Evolutionary conservation across 1,139 yeast genomes (phyloP), one percentile per base, ranked within the genome.

Genomic region (Debaryomycetaceae sp.): DNA sequence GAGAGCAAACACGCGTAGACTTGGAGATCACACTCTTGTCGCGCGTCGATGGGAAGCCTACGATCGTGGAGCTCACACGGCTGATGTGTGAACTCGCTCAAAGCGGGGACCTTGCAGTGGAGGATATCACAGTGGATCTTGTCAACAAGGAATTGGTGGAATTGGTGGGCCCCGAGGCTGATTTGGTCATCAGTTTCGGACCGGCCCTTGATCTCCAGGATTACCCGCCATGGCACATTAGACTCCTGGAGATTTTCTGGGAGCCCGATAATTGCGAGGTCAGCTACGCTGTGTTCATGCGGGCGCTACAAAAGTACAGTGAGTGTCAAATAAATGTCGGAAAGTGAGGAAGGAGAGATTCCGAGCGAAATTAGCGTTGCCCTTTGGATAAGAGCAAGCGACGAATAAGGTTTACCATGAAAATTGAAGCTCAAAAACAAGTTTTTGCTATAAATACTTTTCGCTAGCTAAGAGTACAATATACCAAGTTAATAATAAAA

Each of bases 181-280:
- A 92, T 49, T 62, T 90, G 38, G 62, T 90, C 30, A 63, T 92
- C 25, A 59, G 82, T 32, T 90, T 90, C 53, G 85, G 86, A n/a
- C 94, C 96, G 7, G 62, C 63, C 13, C 62, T 90, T 38, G 93
- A 86, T 49, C 66, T 92, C 30, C 94, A 86, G 51, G 96, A 94
- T 20, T 92, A 78, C 51, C 97, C 98, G 13, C 99, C 99, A 16
- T 90, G 98, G 98, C 97, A 90, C 47, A 73, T 86, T 25, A 68
- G 98, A 37, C 68, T 92, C 33, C 71, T 87, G 7, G 99, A 90
- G 47, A 74, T 90, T 43, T 87, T 79, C 55, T 82, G 93, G 82
- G 90, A 83, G 45, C 79, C 82, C 6, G 95, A 83, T 47, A 80
- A 82, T 47, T 77, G 64, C 36, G 73, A 73, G 34, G 95, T 86